Evolutionary conservation across 2,329 filamentous ascomycete species (phyloP), one percentile per base, ranked within the genome.

Genomic region (Fusarium sp.): DNA sequence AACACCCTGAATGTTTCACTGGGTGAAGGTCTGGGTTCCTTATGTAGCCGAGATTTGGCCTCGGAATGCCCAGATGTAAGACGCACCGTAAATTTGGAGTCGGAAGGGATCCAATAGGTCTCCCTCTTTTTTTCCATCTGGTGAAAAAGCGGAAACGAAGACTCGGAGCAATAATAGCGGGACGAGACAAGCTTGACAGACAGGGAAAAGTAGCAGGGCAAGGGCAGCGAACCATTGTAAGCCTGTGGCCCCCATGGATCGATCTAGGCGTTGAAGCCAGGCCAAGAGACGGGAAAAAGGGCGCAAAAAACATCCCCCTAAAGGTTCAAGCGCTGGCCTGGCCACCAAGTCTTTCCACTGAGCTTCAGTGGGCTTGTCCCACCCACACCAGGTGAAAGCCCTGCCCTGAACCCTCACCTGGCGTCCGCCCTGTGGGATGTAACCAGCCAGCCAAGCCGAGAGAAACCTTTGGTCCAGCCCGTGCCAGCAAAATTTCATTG

Each of bases 401-500:
- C 69, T 75, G 72, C 72, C 72, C 72, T 74, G 72, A 75, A 66
- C 72, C 72, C 72, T 73, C 71, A 72, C 64, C 60, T 47, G 64
- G 71, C 68, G 60, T 50, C 70, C 68, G 57, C 60, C 66, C 40
- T 74, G 71, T 73, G 70, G 62, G 61, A 73, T 72, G 64, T 76
- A 76, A 76, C 67, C 56, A 76, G 70, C 34, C 34, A 35, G 34
- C 34, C 34, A 35, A 35, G 34, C 60, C 62, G 31, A 57, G 67
- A 64, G 67, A 56, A 73, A 67, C 62, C 61, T 68, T 71, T 72
- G 47, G 31, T 27, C 63, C 47, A 68, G 64, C 71, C 57, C 68
- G 72, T 77, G 73, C 72, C 64, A 74, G 66, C 57, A 74, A 77
- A 77, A 78, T 56, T 69, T 77, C 72, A 73, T 67, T 66, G 70